Evolutionary conservation across 1,284 basidiomycete genomes (phyloP).

Genomic region (Rhodotorula sp.): DNA sequence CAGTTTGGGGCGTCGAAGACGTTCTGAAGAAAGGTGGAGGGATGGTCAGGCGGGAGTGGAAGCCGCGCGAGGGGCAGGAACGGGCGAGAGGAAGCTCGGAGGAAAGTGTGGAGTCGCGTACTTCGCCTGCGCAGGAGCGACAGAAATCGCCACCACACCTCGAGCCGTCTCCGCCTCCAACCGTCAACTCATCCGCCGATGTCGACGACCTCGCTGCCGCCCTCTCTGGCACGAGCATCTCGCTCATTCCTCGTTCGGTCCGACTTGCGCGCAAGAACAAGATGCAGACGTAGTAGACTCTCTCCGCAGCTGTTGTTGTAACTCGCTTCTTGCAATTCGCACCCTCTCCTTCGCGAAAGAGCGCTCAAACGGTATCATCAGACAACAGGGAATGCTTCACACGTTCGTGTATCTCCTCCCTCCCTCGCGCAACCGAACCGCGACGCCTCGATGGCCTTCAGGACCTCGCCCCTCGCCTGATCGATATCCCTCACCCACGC

Average conservation of each 20-base stretch:
- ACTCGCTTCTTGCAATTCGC: too few species aligned
- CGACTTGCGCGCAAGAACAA: constrained; percentile 12
- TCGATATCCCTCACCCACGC: constrained; percentile 33
- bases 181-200: background rate
- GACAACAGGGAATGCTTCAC: too few species aligned
- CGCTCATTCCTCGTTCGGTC: constrained; percentile 27
- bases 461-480: constrained; percentile 11
- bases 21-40: constrained; percentile 24
- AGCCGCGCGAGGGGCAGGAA: constrained; percentile 2
- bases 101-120: background rate
- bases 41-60: constrained; percentile 34
- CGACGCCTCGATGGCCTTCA: constrained; percentile 6
- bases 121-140: background rate
- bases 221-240: constrained; percentile 18
- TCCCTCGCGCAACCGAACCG: background rate
- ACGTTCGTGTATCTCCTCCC: too few species aligned
- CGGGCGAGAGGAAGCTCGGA: background rate
- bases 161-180: background rate
- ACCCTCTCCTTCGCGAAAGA: too few species aligned
- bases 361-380: too few species aligned
- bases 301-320: too few species aligned
- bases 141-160: too few species aligned
- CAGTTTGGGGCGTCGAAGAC: constrained; percentile 69
- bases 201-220: constrained; percentile 17
- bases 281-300: background rate